Percentiles rank a stretch among this genome's conserved stretches.
phyloP scores from a whole-genome alignment of 208 protist species.

The Acanthamoeba healyi region DNA sequence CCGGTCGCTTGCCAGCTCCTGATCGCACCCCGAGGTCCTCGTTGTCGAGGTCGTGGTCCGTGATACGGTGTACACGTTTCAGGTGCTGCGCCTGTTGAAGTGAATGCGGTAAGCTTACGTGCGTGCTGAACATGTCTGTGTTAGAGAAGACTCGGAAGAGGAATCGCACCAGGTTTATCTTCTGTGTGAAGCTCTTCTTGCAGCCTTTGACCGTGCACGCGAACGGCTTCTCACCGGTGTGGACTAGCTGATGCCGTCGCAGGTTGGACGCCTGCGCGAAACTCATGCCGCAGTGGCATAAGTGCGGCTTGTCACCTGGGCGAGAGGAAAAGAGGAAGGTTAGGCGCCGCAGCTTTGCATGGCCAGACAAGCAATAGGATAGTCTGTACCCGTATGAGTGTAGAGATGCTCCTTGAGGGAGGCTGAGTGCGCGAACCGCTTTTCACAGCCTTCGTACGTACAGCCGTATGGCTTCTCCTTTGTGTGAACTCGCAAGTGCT shows the following conservation, averaged over 20 bases:
- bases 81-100: constrained; percentile 11
- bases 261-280: constrained; percentile 68
- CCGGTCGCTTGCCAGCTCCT: background rate
- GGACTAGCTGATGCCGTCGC: constrained; percentile 45
- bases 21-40: background rate
- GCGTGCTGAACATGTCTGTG: background rate
- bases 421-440: constrained; percentile 56
- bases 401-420: constrained; percentile 66
- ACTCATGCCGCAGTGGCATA: constrained; percentile 48
- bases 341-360: background rate
- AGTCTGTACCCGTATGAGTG: constrained; percentile 19
- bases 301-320: constrained; percentile 38
- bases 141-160: background rate
- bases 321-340: background rate
- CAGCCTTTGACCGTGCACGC: constrained; percentile 1
- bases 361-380: background rate
- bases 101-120: background rate
- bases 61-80: constrained; percentile 14
- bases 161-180: constrained; percentile 47
- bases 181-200: constrained; percentile 57
- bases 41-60: background rate
- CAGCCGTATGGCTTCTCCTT: constrained; percentile 71
- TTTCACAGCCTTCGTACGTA: constrained; percentile 50
- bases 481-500: constrained; percentile 57
- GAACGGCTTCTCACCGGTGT: constrained; percentile 63